A percentile compares a stretch with the other conserved stretches of the same genome.
phyloP scores from a whole-genome alignment of 2,329 filamentous ascomycete species.

The Monilinia fructicola region DNA sequence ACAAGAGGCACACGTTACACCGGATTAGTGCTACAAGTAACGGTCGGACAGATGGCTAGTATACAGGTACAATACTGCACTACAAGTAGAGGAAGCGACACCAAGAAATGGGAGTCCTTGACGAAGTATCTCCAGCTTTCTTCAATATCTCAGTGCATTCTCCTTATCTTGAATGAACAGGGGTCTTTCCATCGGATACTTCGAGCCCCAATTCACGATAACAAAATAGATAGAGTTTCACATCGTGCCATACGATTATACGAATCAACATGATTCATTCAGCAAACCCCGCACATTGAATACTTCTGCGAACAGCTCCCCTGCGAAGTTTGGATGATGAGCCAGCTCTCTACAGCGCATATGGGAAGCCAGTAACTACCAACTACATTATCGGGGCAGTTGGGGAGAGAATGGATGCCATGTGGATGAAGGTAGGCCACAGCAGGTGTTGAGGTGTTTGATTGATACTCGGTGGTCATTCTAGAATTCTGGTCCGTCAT shows the following conservation, averaged over 20 bases:
- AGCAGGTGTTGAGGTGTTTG: neutral
- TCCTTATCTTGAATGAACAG: conserved; percentile 11
- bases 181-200: neutral
- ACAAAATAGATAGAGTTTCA: neutral
- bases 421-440: neutral
- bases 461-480: neutral
- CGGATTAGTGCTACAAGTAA: neutral
- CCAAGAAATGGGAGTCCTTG: neutral
- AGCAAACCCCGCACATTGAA: neutral
- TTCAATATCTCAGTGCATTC: conserved; percentile 7
- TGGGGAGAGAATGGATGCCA: neutral
- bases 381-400: neutral
- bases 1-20: neutral
- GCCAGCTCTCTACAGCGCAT: neutral
- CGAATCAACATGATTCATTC: neutral
- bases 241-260: neutral
- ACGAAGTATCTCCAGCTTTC: neutral
- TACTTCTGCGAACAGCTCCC: neutral
- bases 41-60: neutral
- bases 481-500: conserved; percentile 27
- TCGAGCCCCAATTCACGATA: conserved; percentile 8
- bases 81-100: neutral
- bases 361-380: neutral
- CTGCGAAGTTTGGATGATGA: neutral
- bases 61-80: neutral